Evolutionary conservation across 495 filamentous ascomycete species (phyloP).

Genomic region (Penicillium cinerascens): DNA sequence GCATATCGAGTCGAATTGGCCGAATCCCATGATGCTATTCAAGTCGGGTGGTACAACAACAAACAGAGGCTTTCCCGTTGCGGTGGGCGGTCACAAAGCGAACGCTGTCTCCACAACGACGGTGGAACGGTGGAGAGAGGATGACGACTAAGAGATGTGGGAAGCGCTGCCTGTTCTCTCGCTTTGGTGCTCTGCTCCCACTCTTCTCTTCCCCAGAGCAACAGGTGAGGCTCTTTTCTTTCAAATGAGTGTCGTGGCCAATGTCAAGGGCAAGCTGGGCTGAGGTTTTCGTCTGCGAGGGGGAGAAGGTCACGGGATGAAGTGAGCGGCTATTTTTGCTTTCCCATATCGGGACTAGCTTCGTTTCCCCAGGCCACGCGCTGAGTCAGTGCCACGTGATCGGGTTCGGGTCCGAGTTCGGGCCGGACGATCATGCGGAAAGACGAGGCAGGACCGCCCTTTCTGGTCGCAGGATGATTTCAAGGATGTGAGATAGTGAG

Average conservation of each 20-base stretch:
- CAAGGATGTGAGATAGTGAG: background rate
- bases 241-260: conserved; percentile 3
- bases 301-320: conserved; percentile 16
- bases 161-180: background rate
- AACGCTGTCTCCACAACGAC: conserved; percentile 31
- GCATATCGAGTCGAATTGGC: conserved; percentile 85
- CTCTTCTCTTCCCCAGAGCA: conserved; percentile 4
- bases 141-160: conserved; percentile 11
- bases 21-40: conserved; percentile 71
- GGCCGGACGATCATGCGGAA: background rate
- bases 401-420: conserved; percentile 1
- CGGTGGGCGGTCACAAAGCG: conserved; percentile 21
- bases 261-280: background rate
- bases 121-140: conserved; percentile 22
- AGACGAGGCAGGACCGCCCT: background rate
- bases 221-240: background rate
- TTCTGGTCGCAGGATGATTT: background rate
- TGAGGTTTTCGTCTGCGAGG: conserved; percentile 10
- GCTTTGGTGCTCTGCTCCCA: background rate
- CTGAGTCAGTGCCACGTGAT: conserved; percentile 1
- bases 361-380: background rate
- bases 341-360: conserved; percentile 10
- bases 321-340: conserved; percentile 14
- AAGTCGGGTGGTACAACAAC: conserved; percentile 13
- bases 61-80: conserved; percentile 20